phyloP scores from a whole-genome alignment of 2,329 filamentous ascomycete genomes.

The Plenodomus biglobosus region DNA sequence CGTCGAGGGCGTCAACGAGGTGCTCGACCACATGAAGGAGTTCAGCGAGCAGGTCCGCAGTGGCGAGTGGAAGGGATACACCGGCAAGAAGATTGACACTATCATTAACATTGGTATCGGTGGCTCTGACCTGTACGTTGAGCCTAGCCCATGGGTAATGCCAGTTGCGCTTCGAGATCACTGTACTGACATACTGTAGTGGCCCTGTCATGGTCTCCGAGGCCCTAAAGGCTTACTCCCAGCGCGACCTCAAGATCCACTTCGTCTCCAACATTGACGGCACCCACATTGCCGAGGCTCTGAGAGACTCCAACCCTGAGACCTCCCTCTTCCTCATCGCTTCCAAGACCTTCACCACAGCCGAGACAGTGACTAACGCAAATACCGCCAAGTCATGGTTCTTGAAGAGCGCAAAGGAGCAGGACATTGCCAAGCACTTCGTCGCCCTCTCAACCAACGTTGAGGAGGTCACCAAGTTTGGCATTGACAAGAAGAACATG shows the following conservation, averaged over 20 bases:
- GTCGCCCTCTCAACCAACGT: constrained; percentile 97
- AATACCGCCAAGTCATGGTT: constrained; percentile 98
- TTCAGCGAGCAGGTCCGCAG: constrained; percentile 94
- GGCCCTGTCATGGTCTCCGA: constrained; percentile 99
- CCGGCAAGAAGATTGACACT: constrained; percentile 94
- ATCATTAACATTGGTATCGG: constrained; percentile 98
- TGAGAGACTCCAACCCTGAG: constrained; percentile 86
- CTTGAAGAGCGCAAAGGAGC: constrained; percentile 78
- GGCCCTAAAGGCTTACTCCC: constrained; percentile 91
- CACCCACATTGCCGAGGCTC: constrained; percentile 93
- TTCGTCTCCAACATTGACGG: constrained; percentile 99
- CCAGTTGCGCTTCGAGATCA: neutral
- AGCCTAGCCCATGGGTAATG: neutral
- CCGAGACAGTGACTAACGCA: constrained; percentile 95
- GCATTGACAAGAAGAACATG: constrained; percentile 99
- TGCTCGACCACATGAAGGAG: constrained; percentile 96
- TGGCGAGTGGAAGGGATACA: constrained; percentile 95
- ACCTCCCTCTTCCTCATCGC: constrained; percentile 98
- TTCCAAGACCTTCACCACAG: constrained; percentile 99
- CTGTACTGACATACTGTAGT: constrained; percentile 45
- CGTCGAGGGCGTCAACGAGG: constrained; percentile 88
- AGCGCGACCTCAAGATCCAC: constrained; percentile 83
- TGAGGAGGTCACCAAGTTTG: constrained; percentile 93
- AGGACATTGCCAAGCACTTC: constrained; percentile 93
- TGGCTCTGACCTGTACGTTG: constrained; percentile 89